Evolutionary conservation across 2,329 filamentous ascomycete species (phyloP).

Genomic region (Sodiomyces alkalinus): DNA sequence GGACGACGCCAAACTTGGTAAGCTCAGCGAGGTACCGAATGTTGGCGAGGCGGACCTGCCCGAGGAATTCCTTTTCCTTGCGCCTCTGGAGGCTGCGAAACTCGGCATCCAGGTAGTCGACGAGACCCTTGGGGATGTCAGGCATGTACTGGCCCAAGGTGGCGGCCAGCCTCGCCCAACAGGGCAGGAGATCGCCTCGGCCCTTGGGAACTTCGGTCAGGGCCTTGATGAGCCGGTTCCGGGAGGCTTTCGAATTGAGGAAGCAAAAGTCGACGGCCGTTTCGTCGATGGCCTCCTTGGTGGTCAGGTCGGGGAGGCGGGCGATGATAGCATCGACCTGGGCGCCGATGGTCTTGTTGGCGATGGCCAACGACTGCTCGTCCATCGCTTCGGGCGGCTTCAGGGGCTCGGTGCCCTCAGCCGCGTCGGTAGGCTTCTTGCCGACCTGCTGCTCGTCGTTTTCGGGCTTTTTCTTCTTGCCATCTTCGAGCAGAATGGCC

Average conservation of each 20-base stretch:
- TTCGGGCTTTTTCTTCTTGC: constrained; percentile 84
- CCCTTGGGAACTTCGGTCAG: constrained; percentile 92
- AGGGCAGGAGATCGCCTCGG: constrained; percentile 75
- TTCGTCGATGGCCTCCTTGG: constrained; percentile 83
- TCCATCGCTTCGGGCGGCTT: constrained; percentile 46
- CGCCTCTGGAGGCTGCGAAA: constrained; percentile 92
- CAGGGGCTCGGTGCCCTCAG: constrained; percentile 29
- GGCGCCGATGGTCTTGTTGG: constrained; percentile 92
- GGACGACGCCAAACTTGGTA: constrained; percentile 95
- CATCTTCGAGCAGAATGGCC: constrained; percentile 80
- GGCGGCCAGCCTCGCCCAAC: constrained; percentile 84
- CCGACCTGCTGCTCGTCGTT: constrained; percentile 67
- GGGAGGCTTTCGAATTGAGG: constrained; percentile 92
- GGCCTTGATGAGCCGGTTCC: constrained; percentile 84
- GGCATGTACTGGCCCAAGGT: constrained; percentile 89
- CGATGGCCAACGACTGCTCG: constrained; percentile 84
- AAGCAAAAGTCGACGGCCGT: constrained; percentile 95
- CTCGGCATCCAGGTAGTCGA: constrained; percentile 86
- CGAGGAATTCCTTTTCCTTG: constrained; percentile 94
- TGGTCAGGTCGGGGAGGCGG: constrained; percentile 79
- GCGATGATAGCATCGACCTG: constrained; percentile 86
- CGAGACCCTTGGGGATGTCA: constrained; percentile 82
- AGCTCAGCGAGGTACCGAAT: constrained; percentile 95
- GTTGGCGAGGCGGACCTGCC: constrained; percentile 84
- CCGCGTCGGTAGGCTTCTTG: constrained; percentile 38